Percentiles rank a stretch among this genome's conserved stretches.
Conservation (phyloP, 179 eudicot species). For the Spergularia azorica region DNA sequence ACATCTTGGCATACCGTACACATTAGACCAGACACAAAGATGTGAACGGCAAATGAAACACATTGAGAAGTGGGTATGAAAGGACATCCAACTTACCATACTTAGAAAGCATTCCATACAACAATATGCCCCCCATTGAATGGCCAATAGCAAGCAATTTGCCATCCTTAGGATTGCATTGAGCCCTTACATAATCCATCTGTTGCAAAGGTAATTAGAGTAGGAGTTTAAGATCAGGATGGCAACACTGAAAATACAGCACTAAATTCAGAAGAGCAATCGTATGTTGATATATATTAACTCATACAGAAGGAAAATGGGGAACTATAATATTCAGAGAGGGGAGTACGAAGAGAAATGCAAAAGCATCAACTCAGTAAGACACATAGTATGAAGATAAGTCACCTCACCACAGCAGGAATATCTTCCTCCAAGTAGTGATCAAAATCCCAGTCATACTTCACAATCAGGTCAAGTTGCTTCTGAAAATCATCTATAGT, state of each 20-base stretch:
- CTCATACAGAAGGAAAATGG: constrained; percentile 1
- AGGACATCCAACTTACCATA: constrained; percentile 50
- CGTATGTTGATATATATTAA: not conserved
- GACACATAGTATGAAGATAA: constrained; percentile 40
- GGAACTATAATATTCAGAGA: not conserved
- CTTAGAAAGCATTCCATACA: constrained; percentile 83
- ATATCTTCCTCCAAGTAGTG: constrained; percentile 91
- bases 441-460: constrained; percentile 98
- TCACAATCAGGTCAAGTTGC: constrained; percentile 86
- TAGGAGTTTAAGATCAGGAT: not conserved
- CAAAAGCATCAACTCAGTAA: not conserved
- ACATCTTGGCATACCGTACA: not conserved
- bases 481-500: constrained; percentile 89
- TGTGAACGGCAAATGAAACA: not conserved
- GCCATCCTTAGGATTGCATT: constrained; percentile 77
- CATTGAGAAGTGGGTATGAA: not conserved
- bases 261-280: not conserved
- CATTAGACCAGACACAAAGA: not conserved
- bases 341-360: not conserved
- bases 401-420: constrained; percentile 99
- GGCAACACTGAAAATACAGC: not conserved
- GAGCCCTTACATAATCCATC: constrained; percentile 89
- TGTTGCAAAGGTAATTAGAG: constrained; percentile 27
- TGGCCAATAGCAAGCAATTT: constrained; percentile 92
- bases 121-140: constrained; percentile 97